Evolutionary conservation across 306 rosid species (phyloP).

Genomic region (Echinosophora koreensis): DNA sequence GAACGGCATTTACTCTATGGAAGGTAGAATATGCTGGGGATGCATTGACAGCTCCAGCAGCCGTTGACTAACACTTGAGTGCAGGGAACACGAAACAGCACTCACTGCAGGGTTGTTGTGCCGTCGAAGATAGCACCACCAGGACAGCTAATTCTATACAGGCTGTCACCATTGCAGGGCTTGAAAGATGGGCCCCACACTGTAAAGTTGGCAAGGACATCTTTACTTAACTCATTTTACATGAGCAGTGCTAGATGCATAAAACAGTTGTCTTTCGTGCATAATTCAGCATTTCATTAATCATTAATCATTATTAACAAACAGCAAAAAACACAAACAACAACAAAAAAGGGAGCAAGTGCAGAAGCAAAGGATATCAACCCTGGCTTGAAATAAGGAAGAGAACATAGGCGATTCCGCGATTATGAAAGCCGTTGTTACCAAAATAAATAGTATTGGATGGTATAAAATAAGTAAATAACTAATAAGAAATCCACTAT

Average conservation of each 20-base stretch:
- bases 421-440: neutral
- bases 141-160: neutral
- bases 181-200: neutral
- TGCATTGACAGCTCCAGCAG: no score
- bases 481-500: neutral
- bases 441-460: neutral
- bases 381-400: neutral
- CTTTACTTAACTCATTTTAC: neutral
- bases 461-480: neutral
- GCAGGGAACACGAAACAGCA: neutral
- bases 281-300: neutral
- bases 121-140: neutral
- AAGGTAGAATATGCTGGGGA: neutral
- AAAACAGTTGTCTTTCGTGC: neutral
- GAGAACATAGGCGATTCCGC: neutral
- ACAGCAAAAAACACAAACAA: neutral
- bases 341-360: neutral
- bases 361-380: neutral
- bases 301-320: neutral
- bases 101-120: neutral
- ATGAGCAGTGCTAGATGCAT: neutral
- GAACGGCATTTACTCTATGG: no score
- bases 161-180: neutral
- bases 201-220: neutral
- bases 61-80: neutral